Percentiles rank a stretch among this genome's conserved stretches.
Evolutionary conservation across 495 filamentous ascomycete genomes (phyloP).

Genomic region (Schizothecium vesticola): DNA sequence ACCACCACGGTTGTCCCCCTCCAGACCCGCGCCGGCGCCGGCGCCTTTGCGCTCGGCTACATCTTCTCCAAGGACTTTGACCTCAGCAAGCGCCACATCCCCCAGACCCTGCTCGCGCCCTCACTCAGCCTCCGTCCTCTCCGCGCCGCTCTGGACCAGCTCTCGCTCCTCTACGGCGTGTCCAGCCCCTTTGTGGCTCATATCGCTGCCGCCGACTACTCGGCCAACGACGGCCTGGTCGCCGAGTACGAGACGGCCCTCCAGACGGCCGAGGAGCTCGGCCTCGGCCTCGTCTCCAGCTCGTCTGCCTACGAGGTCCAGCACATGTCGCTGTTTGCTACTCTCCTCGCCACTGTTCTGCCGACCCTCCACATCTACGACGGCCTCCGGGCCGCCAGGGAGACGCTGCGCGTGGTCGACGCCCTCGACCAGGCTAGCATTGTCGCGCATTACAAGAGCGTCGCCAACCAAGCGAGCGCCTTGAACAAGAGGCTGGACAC

Average conservation of each 20-base stretch:
- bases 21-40: constrained; percentile 85
- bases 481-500: constrained; percentile 66
- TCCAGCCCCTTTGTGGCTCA: constrained; percentile 91
- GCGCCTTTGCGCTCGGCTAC: constrained; percentile 88
- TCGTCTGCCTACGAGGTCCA: constrained; percentile 84
- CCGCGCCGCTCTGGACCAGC: constrained; percentile 79
- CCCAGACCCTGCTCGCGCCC: constrained; percentile 82
- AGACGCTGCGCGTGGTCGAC: constrained; percentile 82
- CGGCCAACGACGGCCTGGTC: constrained; percentile 61
- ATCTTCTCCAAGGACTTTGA: constrained; percentile 96
- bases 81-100: constrained; percentile 80
- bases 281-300: constrained; percentile 78
- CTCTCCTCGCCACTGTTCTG: constrained; percentile 68
- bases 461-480: constrained; percentile 54
- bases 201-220: constrained; percentile 89
- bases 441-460: constrained; percentile 60
- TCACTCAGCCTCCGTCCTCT: constrained; percentile 75
- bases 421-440: constrained; percentile 69
- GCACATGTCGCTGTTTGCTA: constrained; percentile 91
- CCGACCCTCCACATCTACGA: constrained; percentile 92
- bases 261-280: constrained; percentile 82
- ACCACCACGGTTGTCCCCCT: constrained; percentile 69
- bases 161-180: constrained; percentile 80
- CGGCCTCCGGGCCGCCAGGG: constrained; percentile 77
- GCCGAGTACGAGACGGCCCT: constrained; percentile 82